Conservation (phyloP, 306 rosid genomes). For the Dicorynia guianensis region DNA sequence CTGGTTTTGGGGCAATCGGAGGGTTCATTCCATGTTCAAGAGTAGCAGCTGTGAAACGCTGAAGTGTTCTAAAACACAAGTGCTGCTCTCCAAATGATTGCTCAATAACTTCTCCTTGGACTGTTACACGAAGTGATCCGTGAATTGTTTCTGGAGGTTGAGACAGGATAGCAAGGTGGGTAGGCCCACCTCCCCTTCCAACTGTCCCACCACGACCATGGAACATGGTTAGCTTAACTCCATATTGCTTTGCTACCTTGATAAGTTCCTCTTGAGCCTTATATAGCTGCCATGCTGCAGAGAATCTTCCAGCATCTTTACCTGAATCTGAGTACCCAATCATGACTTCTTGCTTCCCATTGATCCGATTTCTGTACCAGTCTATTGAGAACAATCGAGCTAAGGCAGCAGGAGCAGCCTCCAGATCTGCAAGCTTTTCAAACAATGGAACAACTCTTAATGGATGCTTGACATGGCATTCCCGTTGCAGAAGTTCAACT, state of each 20-base stretch:
- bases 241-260: constrained; percentile 80
- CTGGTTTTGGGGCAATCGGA: constrained; percentile 86
- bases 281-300: constrained; percentile 97
- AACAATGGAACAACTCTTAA: constrained; percentile 94
- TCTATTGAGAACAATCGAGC: constrained; percentile 85
- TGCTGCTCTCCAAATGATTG: constrained; percentile 93
- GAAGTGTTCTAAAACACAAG: constrained; percentile 92
- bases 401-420: constrained; percentile 95
- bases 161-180: constrained; percentile 97
- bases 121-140: constrained; percentile 96
- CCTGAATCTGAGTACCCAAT: constrained; percentile 98
- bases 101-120: constrained; percentile 98
- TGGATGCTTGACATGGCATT: constrained; percentile 78
- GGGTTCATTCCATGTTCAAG: constrained; percentile 90
- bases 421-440: constrained; percentile 93
- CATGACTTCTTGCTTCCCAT: constrained; percentile 99
- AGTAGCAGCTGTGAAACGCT: constrained; percentile 95
- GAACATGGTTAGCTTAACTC: constrained; percentile 96
- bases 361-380: constrained; percentile 80
- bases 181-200: constrained; percentile 99
- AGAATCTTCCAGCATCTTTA: constrained; percentile 95
- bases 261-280: constrained; percentile 98
- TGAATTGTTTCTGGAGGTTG: constrained; percentile 96
- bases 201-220: constrained; percentile 99
- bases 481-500: constrained; percentile 91